Conservation (phyloP, 495 filamentous ascomycete genomes). For the Aspergillus cristatus region DNA sequence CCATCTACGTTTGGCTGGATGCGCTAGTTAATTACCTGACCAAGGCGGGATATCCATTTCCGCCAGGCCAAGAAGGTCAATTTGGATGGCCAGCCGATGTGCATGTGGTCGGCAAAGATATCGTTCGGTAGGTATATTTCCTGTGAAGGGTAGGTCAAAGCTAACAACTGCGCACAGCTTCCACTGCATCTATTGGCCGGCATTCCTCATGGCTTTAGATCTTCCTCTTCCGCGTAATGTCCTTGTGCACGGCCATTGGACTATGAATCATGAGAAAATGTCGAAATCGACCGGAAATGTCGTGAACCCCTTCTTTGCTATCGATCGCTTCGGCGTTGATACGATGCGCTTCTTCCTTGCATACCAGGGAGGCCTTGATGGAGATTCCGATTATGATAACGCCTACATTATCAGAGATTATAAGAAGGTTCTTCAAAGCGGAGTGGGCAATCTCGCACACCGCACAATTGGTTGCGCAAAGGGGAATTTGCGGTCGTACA, state of each 20-base stretch:
- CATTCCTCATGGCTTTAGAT: constrained; percentile 82
- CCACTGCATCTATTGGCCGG: constrained; percentile 97
- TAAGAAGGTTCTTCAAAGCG: constrained; percentile 62
- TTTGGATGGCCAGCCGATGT: constrained; percentile 84
- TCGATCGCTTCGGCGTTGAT: constrained; percentile 83
- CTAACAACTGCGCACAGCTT: constrained; percentile 41
- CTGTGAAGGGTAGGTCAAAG: not conserved
- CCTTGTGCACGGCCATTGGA: constrained; percentile 91
- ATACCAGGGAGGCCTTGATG: constrained; percentile 59
- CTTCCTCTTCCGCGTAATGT: constrained; percentile 75
- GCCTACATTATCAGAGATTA: constrained; percentile 63
- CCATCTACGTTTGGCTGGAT: constrained; percentile 97
- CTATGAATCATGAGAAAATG: constrained; percentile 84
- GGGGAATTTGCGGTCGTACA: constrained; percentile 52
- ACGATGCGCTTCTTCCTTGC: constrained; percentile 80
- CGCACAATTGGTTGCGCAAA: constrained; percentile 58
- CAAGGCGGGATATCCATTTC: constrained; percentile 71
- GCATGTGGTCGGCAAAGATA: constrained; percentile 94
- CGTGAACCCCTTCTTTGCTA: constrained; percentile 88
- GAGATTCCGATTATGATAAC: constrained; percentile 83
- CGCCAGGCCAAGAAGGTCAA: constrained; percentile 51
- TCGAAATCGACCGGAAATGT: constrained; percentile 91
- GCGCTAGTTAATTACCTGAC: constrained; percentile 91
- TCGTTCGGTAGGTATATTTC: constrained; percentile 49
- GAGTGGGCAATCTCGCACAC: constrained; percentile 68